phyloP scores from a whole-genome alignment of 148 eudicot genomes.

The Diospyros kaki region DNA sequence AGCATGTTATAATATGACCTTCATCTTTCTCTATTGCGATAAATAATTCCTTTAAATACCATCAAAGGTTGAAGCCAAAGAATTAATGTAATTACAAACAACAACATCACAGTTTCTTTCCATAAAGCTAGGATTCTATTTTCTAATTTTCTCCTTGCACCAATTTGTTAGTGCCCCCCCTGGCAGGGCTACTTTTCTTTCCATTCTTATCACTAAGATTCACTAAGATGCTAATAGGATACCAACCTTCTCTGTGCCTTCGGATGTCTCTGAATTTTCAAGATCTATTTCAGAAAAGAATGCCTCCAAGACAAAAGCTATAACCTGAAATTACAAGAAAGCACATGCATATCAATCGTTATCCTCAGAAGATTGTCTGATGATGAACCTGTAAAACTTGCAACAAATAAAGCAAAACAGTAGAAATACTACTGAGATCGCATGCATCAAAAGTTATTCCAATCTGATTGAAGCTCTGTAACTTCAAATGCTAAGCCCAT shows the following conservation, averaged over 20 bases:
- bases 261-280: neutral
- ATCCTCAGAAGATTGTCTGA: conserved; percentile 1
- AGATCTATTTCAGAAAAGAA: neutral
- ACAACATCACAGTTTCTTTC: neutral
- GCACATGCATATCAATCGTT: neutral
- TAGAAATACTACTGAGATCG: neutral
- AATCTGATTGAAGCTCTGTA: neutral
- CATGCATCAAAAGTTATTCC: conserved; percentile 1
- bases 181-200: too few species aligned
- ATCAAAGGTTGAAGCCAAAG: neutral
- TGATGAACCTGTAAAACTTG: neutral
- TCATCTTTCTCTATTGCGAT: neutral
- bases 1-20: neutral
- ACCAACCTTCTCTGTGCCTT: neutral
- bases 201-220: too few species aligned
- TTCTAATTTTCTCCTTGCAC: neutral
- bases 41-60: neutral
- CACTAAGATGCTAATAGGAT: neutral
- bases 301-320: neutral
- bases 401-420: neutral
- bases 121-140: neutral
- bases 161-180: neutral
- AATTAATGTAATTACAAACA: neutral
- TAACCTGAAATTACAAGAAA: conserved; percentile 24
- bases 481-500: neutral